phyloP scores from a whole-genome alignment of 495 filamentous ascomycete genomes.

The Neurospora intermedia region DNA sequence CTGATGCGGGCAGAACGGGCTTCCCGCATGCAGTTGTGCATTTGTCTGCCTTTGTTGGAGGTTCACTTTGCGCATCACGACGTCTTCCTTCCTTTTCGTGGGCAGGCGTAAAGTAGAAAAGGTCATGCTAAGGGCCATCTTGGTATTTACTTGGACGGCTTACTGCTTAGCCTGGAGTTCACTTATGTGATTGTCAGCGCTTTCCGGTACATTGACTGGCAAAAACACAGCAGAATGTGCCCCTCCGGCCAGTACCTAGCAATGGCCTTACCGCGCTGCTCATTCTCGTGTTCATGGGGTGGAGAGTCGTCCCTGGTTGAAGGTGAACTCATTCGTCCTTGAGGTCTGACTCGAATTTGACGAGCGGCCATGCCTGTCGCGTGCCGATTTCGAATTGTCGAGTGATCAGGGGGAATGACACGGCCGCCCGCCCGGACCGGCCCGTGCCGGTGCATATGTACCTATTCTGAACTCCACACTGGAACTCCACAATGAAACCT shows the following conservation, averaged over 20 bases:
- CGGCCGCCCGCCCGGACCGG: neutral
- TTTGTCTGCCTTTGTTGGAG: too few species aligned
- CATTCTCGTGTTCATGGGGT: neutral
- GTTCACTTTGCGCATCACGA: too few species aligned
- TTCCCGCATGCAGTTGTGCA: neutral
- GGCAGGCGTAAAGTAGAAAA: neutral
- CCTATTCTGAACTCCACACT: neutral
- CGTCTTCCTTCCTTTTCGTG: neutral
- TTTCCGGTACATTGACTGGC: neutral
- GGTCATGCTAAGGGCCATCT: neutral
- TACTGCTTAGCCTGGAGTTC: neutral
- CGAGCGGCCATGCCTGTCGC: too few species aligned
- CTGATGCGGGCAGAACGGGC: neutral
- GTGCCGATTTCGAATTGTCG: neutral
- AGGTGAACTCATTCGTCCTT: neutral
- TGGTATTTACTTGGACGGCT: too few species aligned
- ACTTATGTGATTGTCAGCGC: neutral
- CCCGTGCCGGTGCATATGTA: neutral
- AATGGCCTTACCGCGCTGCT: too few species aligned
- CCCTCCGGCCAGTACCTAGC: neutral
- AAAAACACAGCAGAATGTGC: neutral
- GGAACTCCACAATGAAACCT: neutral
- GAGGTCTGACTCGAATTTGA: neutral
- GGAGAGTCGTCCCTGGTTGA: neutral
- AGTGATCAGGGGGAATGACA: neutral